phyloP scores from a whole-genome alignment of 495 filamentous ascomycete genomes.

The Penicillium egyptiacum region DNA sequence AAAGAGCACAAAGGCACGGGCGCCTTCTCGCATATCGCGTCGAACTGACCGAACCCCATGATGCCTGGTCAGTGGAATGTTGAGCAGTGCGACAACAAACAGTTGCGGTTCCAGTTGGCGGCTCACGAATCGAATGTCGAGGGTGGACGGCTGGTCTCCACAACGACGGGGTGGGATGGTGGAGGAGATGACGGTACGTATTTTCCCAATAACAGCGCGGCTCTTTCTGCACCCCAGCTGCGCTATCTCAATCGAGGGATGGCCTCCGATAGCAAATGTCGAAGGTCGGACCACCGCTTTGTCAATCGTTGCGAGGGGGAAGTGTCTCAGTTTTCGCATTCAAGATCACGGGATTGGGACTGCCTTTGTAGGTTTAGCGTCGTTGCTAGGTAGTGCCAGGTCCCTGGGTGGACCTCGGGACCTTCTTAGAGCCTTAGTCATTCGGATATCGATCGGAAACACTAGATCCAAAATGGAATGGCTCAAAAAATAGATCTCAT shows the following conservation, averaged over 20 bases:
- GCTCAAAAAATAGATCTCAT: background rate
- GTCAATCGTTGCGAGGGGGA: slow-evolving; percentile 15
- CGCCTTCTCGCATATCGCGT: slow-evolving; percentile 79
- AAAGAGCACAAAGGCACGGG: slow-evolving; percentile 85
- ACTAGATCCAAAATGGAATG: background rate
- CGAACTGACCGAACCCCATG: slow-evolving; percentile 92
- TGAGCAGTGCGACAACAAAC: slow-evolving; percentile 22
- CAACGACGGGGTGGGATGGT: slow-evolving; percentile 32
- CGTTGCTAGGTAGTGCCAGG: background rate
- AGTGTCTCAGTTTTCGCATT: slow-evolving; percentile 12
- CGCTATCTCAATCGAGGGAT: background rate
- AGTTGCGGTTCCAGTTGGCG: slow-evolving; percentile 22
- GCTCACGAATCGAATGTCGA: slow-evolving; percentile 22
- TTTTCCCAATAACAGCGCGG: slow-evolving; percentile 1
- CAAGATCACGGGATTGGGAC: slow-evolving; percentile 21
- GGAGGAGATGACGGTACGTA: slow-evolving; percentile 24
- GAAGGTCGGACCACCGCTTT: slow-evolving; percentile 2
- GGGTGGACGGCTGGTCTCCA: slow-evolving; percentile 27
- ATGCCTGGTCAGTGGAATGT: slow-evolving; percentile 20
- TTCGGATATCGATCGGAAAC: slow-evolving; percentile 10
- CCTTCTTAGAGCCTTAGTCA: slow-evolving; percentile 8
- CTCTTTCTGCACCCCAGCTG: slow-evolving; percentile 11
- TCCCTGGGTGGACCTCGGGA: background rate
- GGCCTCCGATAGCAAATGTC: background rate
- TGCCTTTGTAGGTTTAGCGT: slow-evolving; percentile 15